Conservation (phyloP, 108 stramenopile species). For the Skeletonema tropicum region DNA sequence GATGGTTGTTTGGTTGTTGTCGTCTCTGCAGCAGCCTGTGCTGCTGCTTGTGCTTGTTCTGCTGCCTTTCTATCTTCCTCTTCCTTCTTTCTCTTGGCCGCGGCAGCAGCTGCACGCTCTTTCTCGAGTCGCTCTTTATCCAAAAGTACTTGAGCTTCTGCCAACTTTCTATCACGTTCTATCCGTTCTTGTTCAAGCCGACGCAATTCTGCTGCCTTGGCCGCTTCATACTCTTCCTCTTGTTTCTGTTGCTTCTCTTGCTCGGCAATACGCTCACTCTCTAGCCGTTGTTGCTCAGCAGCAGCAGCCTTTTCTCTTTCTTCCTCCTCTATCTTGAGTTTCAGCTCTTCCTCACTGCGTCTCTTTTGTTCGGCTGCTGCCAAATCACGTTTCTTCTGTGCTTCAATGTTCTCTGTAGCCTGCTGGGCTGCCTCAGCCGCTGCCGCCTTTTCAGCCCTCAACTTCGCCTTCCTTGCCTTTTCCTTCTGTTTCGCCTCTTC, state of each 20-base stretch:
- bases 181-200: conserved; percentile 5
- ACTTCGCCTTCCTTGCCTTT: conserved; percentile 75
- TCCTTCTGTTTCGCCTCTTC: conserved; percentile 35
- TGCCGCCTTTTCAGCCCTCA: conserved; percentile 71
- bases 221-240: conserved; percentile 2
- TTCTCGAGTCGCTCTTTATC: conserved; percentile 8
- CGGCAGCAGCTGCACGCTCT: neutral
- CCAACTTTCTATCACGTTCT: neutral
- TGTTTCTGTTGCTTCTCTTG: neutral
- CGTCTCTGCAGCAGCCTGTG: neutral
- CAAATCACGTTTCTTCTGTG: conserved; percentile 9
- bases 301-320: conserved; percentile 42
- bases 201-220: neutral
- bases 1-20: conserved; percentile 10
- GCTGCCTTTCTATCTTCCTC: conserved; percentile 14
- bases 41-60: neutral
- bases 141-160: conserved; percentile 6
- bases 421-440: neutral
- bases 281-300: neutral
- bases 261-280: neutral
- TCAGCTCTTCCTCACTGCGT: conserved; percentile 49
- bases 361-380: conserved; percentile 44
- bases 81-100: neutral
- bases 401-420: neutral
- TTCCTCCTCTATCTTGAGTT: conserved; percentile 28